Evolutionary conservation across 345 rosid species (phyloP).

Genomic region (Heritiera fomes): DNA sequence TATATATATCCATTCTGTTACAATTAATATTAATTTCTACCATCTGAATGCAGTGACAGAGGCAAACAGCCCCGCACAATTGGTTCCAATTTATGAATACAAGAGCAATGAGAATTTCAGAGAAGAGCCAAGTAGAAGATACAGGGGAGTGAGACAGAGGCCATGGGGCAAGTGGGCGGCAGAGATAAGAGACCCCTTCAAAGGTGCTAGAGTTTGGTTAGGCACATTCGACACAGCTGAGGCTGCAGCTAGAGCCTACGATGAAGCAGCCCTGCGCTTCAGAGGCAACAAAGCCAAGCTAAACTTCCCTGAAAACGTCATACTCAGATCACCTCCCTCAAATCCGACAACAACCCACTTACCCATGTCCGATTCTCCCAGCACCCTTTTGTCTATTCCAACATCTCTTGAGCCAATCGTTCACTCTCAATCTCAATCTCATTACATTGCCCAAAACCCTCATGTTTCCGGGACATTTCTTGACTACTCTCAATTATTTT

Average conservation of each 20-base stretch:
- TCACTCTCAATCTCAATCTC: slow-evolving; percentile 31
- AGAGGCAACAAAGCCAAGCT: slow-evolving; percentile 94
- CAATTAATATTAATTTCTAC: neutral
- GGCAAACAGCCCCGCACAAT: slow-evolving; percentile 27
- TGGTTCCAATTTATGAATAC: slow-evolving; percentile 53
- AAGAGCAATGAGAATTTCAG: slow-evolving; percentile 15
- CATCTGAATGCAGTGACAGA: slow-evolving; percentile 27
- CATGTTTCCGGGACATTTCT: slow-evolving; percentile 17
- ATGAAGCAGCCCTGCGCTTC: slow-evolving; percentile 76
- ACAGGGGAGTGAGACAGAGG: slow-evolving; percentile 86
- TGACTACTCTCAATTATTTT: slow-evolving; percentile 8
- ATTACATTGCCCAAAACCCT: slow-evolving; percentile 8
- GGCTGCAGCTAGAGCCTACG: slow-evolving; percentile 87
- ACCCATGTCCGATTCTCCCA: slow-evolving; percentile 36
- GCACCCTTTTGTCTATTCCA: slow-evolving; percentile 38
- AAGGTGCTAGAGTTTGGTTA: slow-evolving; percentile 86
- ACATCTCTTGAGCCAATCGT: slow-evolving; percentile 29
- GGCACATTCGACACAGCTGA: slow-evolving; percentile 91
- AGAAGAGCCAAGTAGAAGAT: slow-evolving; percentile 57
- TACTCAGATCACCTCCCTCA: slow-evolving; percentile 41
- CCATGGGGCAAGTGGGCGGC: slow-evolving; percentile 99
- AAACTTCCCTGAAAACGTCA: slow-evolving; percentile 91
- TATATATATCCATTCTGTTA: neutral
- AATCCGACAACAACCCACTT: slow-evolving; percentile 29
- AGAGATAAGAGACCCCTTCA: slow-evolving; percentile 85